Conservation (phyloP, 2,329 filamentous ascomycete species). For the Phaeosphaeria sp. region DNA sequence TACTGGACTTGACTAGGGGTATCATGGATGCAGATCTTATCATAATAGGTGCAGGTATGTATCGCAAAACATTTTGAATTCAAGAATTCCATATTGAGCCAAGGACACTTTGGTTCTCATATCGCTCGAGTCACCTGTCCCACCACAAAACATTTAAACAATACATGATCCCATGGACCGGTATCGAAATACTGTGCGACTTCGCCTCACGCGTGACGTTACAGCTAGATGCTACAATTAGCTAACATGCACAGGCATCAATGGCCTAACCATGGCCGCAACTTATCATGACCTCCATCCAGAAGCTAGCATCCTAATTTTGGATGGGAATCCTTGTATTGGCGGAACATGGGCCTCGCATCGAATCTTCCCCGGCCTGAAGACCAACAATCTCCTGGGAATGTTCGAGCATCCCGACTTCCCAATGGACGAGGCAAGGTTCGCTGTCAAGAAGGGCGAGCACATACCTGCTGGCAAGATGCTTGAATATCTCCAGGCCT, state of each 20-base stretch:
- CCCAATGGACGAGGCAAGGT: constrained; percentile 37
- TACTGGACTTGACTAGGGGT: neutral
- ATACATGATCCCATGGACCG: neutral
- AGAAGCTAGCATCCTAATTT: constrained; percentile 46
- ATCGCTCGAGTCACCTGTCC: no score
- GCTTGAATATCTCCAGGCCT: constrained; percentile 59
- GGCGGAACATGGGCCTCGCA: constrained; percentile 52
- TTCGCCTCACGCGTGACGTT: neutral
- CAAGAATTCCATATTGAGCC: neutral
- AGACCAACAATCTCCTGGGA: constrained; percentile 53
- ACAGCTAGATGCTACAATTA: neutral
- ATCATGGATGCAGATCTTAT: constrained; percentile 18
- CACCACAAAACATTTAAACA: no score
- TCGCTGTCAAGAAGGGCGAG: constrained; percentile 55
- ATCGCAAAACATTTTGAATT: neutral
- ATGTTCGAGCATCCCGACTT: constrained; percentile 51
- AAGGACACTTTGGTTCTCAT: no score
- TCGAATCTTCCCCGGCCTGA: constrained; percentile 51
- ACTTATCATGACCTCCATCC: constrained; percentile 54
- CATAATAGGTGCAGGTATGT: constrained; percentile 12
- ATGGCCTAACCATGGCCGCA: constrained; percentile 56
- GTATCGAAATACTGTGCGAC: neutral
- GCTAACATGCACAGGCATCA: neutral
- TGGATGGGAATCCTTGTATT: constrained; percentile 49
- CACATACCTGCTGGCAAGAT: constrained; percentile 66